Base-by-base conservation (phyloP, 1,284 basidiomycete species). In the Apiotrichum montevideense region DNA sequence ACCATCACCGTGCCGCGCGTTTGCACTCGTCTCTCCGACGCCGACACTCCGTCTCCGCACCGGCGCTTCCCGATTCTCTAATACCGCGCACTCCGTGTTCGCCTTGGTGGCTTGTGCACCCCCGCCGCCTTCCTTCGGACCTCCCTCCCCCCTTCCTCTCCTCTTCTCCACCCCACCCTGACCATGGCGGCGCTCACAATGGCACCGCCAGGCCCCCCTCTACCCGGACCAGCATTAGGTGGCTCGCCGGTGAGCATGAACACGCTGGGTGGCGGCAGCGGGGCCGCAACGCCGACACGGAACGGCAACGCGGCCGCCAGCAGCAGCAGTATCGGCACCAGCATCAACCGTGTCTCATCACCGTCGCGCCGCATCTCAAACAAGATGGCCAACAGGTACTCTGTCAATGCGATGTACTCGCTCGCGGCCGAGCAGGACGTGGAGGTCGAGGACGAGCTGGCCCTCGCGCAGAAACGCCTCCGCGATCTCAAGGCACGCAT, bases 351-450 rank as follows among this genome's bases (percentile, higher is more conserved):
- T 15, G n/a, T 42, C 41, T 45, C 55, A 6, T 57, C 62, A 1
- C 33, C 57, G 3, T 58, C 51, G 52, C 62, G 67, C 41, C 64
- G 73, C 32, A 57, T 73, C 51, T 74, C 73, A n/a, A 90, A 90
- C 80, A 81, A 93, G 74, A 96, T 93, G 77, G 94, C 90, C 60
- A 97, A 98, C 79, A 87, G 94, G 56, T 97, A 96, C 79, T 90
- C 87, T 72, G 93, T 97, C 59, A 97, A 91, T 55, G 91, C 91
- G 29, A 83, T 98, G 67, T 98, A 97, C 77, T 92, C 88, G 68
- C 92, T 98, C 86, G 94, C 94, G 10, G 95, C 94, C 34, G 94
- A 98, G 77, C 92, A 97, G 81, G 95, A 98, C 73, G 88, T 96
- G 34, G 96, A 98, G 74, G 90, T 98, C 45, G 94, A 98, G 77